phyloP scores from a whole-genome alignment of 1,139 yeast genomes.

The Taiozyma sp. region DNA sequence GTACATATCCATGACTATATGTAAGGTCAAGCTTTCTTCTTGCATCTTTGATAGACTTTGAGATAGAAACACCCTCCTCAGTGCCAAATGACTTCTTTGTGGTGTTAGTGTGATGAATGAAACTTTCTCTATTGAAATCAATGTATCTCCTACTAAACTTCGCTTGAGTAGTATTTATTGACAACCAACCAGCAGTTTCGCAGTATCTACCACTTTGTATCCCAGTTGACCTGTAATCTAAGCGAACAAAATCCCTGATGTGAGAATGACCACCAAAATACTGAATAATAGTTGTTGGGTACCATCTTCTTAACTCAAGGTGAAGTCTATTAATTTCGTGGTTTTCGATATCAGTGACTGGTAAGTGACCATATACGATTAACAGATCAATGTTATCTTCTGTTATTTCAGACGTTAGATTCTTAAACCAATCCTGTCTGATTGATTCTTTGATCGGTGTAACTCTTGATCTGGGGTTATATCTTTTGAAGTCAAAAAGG shows the following conservation, averaged over 20 bases:
- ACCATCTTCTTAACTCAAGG: conserved; percentile 45
- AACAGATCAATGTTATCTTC: conserved; percentile 56
- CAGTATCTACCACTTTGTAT: conserved; percentile 90
- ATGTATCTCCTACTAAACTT: conserved; percentile 61
- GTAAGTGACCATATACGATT: conserved; percentile 77
- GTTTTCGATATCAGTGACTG: conserved; percentile 58
- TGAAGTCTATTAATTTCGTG: conserved; percentile 46
- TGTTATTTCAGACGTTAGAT: conserved; percentile 38
- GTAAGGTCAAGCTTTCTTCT: conserved; percentile 53
- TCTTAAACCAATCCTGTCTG: conserved; percentile 58
- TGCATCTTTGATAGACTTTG: conserved; percentile 39
- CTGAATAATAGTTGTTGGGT: conserved; percentile 66
- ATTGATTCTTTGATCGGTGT: conserved; percentile 56
- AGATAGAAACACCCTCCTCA: conserved; percentile 43
- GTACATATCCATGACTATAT: conserved; percentile 58
- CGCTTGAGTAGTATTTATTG: conserved; percentile 39
- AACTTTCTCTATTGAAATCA: conserved; percentile 74
- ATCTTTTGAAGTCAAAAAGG: conserved; percentile 68
- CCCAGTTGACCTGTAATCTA: conserved; percentile 67
- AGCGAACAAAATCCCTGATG: conserved; percentile 72
- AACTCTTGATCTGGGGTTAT: conserved; percentile 59
- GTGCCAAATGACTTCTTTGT: conserved; percentile 35
- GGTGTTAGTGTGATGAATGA: conserved; percentile 52
- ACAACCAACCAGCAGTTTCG: conserved; percentile 87
- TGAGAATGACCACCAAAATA: conserved; percentile 96